Base-by-base conservation (phyloP, 768 basidiomycete species). In the Phallus indusiatus region DNA sequence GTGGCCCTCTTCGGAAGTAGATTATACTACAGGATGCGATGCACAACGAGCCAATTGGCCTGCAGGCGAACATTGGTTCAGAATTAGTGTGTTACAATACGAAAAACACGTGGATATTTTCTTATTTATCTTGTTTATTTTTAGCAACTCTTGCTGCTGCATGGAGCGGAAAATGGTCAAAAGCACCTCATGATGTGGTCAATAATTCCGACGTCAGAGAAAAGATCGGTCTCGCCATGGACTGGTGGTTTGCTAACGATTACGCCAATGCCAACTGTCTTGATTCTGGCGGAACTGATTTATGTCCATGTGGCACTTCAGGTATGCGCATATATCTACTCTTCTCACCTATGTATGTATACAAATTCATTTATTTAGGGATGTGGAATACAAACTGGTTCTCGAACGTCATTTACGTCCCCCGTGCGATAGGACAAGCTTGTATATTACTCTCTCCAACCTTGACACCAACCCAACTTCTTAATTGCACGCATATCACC, bases 21-120 rank as follows among this genome's bases (percentile, higher is more conserved):
- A 86, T 64, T 86, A 86, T 63, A 76, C 80, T 0, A 74, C 81
- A 20, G 85, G 85, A 7, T 87, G 86, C 62, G 66, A 68, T 48
- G 85, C 82, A 5, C 77, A 76, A 56, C 74, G 80, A 11, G 85
- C 84, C 5, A 87, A 84, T 63, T 87, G 86, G 86, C 84, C 84
- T 10, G 84, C 84, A 12, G 74, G 81, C 66, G 67, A 62, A 1
- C 84, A 86, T 62, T 85, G 82, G 71, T 36, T 53, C 10, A 61
- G 71, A 16, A 60, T 70, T 8, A 63, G 71, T 69, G 55, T 49
- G 61, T 56, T 49, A 7, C 28, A 28, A 28, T 28, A 28, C 28
- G n/a, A n/a, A 28, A 2, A 28, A 28, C 28, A 28, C 28, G 28
- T 28, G 28, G 28, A 28, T n/a, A 28, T 2, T 28, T 28, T 28